Evolutionary conservation across 352 stramenopile species (phyloP).

Genomic region (Phytophthora sp.): DNA sequence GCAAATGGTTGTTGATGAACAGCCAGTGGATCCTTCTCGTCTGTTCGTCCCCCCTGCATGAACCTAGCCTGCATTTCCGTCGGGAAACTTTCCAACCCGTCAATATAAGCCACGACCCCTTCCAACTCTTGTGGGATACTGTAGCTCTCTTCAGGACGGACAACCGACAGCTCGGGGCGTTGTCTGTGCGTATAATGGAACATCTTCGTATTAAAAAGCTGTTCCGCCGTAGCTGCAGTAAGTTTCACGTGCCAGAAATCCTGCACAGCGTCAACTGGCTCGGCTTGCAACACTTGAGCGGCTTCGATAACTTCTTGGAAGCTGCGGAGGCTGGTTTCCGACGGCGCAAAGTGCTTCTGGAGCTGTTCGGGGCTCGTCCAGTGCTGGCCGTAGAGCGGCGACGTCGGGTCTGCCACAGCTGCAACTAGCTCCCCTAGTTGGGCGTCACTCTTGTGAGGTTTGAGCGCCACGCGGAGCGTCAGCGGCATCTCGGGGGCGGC

Average conservation of each 20-base stretch:
- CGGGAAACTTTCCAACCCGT: constrained; percentile 77
- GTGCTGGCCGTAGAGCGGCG: constrained; percentile 58
- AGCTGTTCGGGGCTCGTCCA: constrained; percentile 39
- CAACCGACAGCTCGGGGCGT: constrained; percentile 35
- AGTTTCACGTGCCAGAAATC: constrained; percentile 62
- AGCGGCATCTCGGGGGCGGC: constrained; percentile 28
- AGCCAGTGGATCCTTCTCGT: constrained; percentile 43
- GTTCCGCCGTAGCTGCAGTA: constrained; percentile 47
- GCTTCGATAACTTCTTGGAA: constrained; percentile 17
- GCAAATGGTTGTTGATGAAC: constrained; percentile 31
- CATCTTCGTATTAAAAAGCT: constrained; percentile 57
- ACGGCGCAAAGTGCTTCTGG: constrained; percentile 45
- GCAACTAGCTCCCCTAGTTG: constrained; percentile 49
- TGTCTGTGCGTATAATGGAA: constrained; percentile 52
- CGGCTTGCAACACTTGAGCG: constrained; percentile 3
- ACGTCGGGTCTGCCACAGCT: constrained; percentile 53
- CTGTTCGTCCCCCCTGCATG: constrained; percentile 33
- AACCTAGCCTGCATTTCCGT: constrained; percentile 65
- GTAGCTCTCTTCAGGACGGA: constrained; percentile 49
- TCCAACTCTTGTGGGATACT: constrained; percentile 43
- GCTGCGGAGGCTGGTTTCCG: constrained; percentile 4
- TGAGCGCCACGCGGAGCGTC: constrained; percentile 48
- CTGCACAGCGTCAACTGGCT: constrained; percentile 28
- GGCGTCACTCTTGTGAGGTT: constrained; percentile 28
- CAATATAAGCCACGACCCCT: constrained; percentile 59